These are phyloP conservation scores for Amoeboaphelidium protococcarum DNA, from an alignment of 371 early-diverging fungal species.

Conservation along the genomic window DNA sequence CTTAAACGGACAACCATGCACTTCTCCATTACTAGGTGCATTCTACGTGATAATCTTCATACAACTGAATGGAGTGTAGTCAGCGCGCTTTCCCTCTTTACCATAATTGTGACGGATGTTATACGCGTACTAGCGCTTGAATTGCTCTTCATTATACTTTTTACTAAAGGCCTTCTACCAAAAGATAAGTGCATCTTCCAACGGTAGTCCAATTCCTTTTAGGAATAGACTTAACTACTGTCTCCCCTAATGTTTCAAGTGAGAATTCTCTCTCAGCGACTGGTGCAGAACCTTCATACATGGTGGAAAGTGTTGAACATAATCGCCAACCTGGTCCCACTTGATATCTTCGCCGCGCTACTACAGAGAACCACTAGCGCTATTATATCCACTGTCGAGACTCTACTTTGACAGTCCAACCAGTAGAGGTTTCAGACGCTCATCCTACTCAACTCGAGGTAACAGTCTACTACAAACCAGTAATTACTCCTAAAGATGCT, in stretches of 20 bases:
- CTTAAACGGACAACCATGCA: conserved; percentile 76
- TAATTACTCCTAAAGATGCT: conserved; percentile 23
- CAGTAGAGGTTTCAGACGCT: conserved; percentile 61
- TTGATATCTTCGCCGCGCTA: conserved; percentile 30
- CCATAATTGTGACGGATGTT: conserved; percentile 95
- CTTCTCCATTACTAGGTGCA: conserved; percentile 49
- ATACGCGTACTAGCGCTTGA: conserved; percentile 74
- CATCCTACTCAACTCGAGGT: conserved; percentile 77
- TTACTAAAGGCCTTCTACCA: conserved; percentile 57
- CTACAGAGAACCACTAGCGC: conserved; percentile 3
- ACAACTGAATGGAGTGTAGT: conserved; percentile 81
- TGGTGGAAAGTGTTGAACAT: conserved; percentile 43
- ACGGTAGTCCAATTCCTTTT: conserved; percentile 68
- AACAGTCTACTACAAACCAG: conserved; percentile 38
- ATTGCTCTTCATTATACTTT: conserved; percentile 62
- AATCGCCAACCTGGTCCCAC: conserved; percentile 25
- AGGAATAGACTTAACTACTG: conserved; percentile 79
- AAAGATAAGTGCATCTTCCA: conserved; percentile 72
- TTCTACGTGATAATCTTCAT: conserved; percentile 52
- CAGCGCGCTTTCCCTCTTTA: conserved; percentile 73
- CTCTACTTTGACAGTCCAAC: conserved; percentile 58
- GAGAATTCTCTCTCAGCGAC: conserved; percentile 35
- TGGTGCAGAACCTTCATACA: conserved; percentile 68
- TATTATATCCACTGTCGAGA: conserved; percentile 17
- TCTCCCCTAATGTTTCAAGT: conserved; percentile 64